Evolutionary conservation across 192 early-diverging fungal genomes (phyloP).

Genomic region (Rhizoclosmatium globosum): DNA sequence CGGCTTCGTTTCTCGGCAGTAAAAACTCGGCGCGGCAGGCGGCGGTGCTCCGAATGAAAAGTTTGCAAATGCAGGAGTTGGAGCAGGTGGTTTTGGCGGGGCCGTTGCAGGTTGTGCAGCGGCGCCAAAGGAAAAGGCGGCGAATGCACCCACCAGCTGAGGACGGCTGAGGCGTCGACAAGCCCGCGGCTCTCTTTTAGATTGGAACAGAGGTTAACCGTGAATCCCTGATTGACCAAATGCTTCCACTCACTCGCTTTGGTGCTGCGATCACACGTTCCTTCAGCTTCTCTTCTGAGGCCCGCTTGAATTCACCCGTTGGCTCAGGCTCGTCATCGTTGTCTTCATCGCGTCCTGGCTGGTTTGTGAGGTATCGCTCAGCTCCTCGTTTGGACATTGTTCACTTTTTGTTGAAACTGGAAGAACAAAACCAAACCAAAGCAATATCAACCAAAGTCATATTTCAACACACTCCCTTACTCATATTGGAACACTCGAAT

Average conservation of each 20-base stretch:
- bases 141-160: not conserved
- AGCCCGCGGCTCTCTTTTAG: not conserved
- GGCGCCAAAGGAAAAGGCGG: slow-evolving; percentile 1
- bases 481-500: too few relatives aligned
- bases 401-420: not conserved
- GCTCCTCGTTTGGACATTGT: not conserved
- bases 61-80: not conserved
- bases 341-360: not conserved
- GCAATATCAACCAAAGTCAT: too few relatives aligned
- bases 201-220: not conserved
- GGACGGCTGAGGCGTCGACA: not conserved
- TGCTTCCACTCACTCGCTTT: slow-evolving; percentile 2
- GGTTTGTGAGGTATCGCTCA: not conserved
- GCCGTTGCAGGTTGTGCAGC: not conserved
- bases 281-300: slow-evolving; percentile 3
- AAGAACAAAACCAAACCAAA: not conserved
- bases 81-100: not conserved
- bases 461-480: not conserved
- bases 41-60: not conserved
- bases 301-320: slow-evolving; percentile 4
- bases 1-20: not conserved
- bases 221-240: not conserved
- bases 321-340: slow-evolving; percentile 4
- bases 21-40: not conserved
- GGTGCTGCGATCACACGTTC: slow-evolving; percentile 7